Base-by-base conservation (phyloP, 2,329 filamentous ascomycete species). In the Ophiostoma quercus region DNA sequence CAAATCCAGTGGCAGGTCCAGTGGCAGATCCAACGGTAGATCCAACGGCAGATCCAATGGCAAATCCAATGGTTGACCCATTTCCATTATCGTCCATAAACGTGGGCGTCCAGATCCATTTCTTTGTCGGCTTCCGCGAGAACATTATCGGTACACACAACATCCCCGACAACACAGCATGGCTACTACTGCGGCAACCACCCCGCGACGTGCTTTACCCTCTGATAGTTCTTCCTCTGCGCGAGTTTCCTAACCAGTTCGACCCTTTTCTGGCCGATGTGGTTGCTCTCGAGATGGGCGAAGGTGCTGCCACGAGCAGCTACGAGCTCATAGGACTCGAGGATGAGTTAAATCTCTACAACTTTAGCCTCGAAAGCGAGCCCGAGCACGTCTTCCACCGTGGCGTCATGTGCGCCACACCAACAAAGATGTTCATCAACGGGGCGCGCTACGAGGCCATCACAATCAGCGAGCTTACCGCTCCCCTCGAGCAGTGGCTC, bases 191-290 rank as follows among this genome's bases (percentile, higher is more conserved):
- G 9, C 60, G 32, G 29, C 60, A 2, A n/a, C 29, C 32, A 3
- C 16, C 29, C 8, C 60, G 25, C 29, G 60, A 63, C 32, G 32
- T 4, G 12, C 9, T 16, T 14, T 32, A 32, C 3, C 60, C 60
- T 2, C 29, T 37, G 16, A n/a, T 63, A 1, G 29, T 37, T 63
- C 60, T 63, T 29, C 60, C 60, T 11, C 7, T 63, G 60, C 29
- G 60, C 5, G n/a, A 12, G 29, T 1, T 1, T 2, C 14, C 7
- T 16, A 11, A 9, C 32, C 16, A 34, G 7, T 63, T 19, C 32
- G 60, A 63, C 32, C 29, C 60, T 3, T 63, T 63, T n/a, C 19
- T 63, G 16, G 60, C 32, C 29, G 60, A 63, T 11, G 60, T 63
- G 25, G 8, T 63, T n/a, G 29, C 60, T 29, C 19, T 19, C 14